A percentile compares a stretch with the other conserved stretches of the same genome.
Evolutionary conservation across 116 monocot species (phyloP).

Genomic region (Posidonia oceanica): DNA sequence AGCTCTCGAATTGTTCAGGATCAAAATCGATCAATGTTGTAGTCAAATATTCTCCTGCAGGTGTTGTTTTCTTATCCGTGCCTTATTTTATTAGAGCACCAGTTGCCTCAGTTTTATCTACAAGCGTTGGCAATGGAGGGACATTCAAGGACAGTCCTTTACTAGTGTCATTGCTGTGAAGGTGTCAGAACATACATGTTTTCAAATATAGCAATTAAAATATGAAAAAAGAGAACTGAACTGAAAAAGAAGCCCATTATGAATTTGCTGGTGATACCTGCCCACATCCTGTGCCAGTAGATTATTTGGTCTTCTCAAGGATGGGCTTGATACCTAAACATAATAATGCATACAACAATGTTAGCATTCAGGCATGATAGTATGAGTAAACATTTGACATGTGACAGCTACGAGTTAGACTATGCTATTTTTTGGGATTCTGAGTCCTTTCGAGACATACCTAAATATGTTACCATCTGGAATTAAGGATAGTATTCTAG

Average conservation of each 20-base stretch:
- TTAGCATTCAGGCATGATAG: background rate
- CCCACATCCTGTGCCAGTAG: constrained; percentile 9
- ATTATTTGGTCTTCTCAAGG: constrained; percentile 16
- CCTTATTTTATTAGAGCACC: constrained; percentile 71
- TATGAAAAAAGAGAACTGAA: background rate
- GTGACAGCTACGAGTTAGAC: no score
- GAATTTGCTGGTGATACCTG: constrained; percentile 13
- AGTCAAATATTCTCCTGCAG: constrained; percentile 95
- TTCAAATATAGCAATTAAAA: background rate
- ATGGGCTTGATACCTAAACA: constrained; percentile 52
- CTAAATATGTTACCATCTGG: no score
- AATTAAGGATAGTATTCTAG: no score
- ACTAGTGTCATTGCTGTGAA: constrained; percentile 44
- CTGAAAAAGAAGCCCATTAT: no score
- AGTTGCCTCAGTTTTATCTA: constrained; percentile 29
- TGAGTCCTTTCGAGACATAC: no score
- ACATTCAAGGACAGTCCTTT: constrained; percentile 23
- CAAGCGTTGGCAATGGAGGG: constrained; percentile 22
- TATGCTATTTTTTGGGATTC: no score
- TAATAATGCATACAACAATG: background rate
- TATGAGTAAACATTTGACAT: no score
- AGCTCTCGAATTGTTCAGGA: constrained; percentile 88
- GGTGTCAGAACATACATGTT: background rate
- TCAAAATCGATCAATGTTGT: constrained; percentile 86
- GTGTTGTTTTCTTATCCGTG: constrained; percentile 85